Evolutionary conservation across 768 basidiomycete species (phyloP), one percentile per base, ranked within the genome.

Genomic region (Trametes elegans): DNA sequence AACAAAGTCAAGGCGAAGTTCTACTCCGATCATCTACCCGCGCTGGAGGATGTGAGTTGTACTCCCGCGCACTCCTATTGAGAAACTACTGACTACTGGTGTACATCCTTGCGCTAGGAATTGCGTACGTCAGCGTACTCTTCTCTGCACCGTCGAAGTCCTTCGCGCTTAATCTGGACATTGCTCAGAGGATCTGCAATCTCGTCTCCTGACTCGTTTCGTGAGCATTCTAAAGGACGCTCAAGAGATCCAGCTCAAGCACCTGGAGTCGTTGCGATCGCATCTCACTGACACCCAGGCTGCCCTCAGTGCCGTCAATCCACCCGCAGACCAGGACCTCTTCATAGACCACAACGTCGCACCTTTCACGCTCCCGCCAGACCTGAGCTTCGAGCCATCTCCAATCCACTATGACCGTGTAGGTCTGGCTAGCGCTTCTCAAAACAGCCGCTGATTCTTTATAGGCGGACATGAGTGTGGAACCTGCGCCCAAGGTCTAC

Each of bases 331-430:
- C 60, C 86, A 91, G 65, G 75, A 73, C 43, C 71, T 91, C 27
- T 93, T 86, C 72, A 79, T 91, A 26, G 77, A 85, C 51, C 76
- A 85, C 64, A 93, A 93, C 64, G 67, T 82, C 31, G 76, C 85
- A 29, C 76, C 80, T 3, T 93, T 92, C 66, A 73, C 70, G 27
- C 69, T 78, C 10, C 89, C 91, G 8, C 64, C 62, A 10, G 84
- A 90, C 64, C 90, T 82, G 85, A 68, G 57, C 38, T 93, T 92
- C 62, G 90, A 93, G 65, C 87, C 90, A 13, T 89, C 86, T 58
- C 58, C 77, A 7, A 79, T 72, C 49, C 83, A 88, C 60, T 93
- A 93, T 66, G 91, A 93, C 64, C 88, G 82, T 41, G 90, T 83
- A 66, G 58, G 82, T 68, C 7, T 8, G 5, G 18, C n/a, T 7